Evolutionary conservation across 2,329 filamentous ascomycete genomes (phyloP).

Genomic region (Trichophyton schoenleinii): DNA sequence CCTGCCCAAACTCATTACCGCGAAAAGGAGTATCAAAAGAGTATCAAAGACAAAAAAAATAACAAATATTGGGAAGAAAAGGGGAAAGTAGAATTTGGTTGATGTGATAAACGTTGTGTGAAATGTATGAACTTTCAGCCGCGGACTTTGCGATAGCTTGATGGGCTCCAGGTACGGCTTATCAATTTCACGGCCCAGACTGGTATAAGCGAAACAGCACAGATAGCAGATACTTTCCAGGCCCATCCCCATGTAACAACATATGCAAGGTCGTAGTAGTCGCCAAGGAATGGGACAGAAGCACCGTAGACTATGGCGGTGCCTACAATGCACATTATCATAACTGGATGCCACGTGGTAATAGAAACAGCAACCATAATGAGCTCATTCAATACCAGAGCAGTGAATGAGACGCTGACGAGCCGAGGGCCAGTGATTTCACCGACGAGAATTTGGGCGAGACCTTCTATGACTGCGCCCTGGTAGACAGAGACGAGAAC

Average conservation of each 20-base stretch:
- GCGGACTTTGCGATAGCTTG: constrained; percentile 81
- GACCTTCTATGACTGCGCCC: constrained; percentile 87
- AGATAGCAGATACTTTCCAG: constrained; percentile 75
- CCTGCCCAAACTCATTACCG: neutral
- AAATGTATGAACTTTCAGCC: constrained; percentile 19
- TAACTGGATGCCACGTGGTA: constrained; percentile 90
- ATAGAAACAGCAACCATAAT: constrained; percentile 96
- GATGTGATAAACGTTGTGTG: neutral
- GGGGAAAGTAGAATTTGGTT: neutral
- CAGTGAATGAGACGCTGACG: constrained; percentile 84
- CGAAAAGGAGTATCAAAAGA: neutral
- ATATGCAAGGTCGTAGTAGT: constrained; percentile 80
- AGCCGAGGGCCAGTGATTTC: constrained; percentile 55
- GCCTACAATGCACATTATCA: constrained; percentile 73
- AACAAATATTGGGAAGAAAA: neutral
- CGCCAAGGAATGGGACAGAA: constrained; percentile 70
- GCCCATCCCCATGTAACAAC: constrained; percentile 68
- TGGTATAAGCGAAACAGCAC: constrained; percentile 67
- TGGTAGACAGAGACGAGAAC: constrained; percentile 91
- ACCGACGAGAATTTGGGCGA: constrained; percentile 75
- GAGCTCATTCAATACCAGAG: constrained; percentile 84
- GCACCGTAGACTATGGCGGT: constrained; percentile 71
- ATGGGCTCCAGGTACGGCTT: constrained; percentile 72
- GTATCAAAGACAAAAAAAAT: neutral
- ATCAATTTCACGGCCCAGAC: constrained; percentile 81